Evolutionary conservation across 2,329 filamentous ascomycete genomes (phyloP), one percentile per base, ranked within the genome.

Genomic region (Grosmannia huntii): DNA sequence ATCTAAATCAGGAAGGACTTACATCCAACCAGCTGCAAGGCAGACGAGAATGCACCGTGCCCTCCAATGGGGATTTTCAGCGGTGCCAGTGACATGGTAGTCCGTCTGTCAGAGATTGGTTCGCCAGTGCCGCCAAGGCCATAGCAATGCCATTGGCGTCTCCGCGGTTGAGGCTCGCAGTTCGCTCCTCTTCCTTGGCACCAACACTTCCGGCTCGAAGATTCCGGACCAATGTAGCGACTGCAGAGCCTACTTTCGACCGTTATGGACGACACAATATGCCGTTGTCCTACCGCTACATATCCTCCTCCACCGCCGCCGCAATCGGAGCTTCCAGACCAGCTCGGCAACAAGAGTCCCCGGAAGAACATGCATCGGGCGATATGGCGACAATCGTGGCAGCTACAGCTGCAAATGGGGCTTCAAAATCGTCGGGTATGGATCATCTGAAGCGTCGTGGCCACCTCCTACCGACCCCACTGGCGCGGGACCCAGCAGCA

Each of bases 131-230:
- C 36, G 56, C 58, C 53, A 33, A 44, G 59, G 52, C 56, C 57
- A 55, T 60, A 62, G 60, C 59, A 52, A 64, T 64, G 63, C 62
- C 59, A 59, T 52, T 58, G 60, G 63, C 57, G 25, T 57, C 53
- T 14, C 51, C 44, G 48, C 57, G 54, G 53, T 38, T 56, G 59
- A 60, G 57, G 59, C 55, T 55, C 54, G 52, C 53, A 28, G 46
- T 41, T 25, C 49, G 51, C 31, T 53, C 58, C 44, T 58, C 48
- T 51, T 51, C n/a, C 46, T 25, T 36, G n/a, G 48, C 48, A 27
- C 31, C 48, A 14, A 50, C 48, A 28, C 28, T 28, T 50, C 19
- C 55, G 16, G n/a, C 25, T 44, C 55, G n/a, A 36, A 33, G 14
- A 54, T 41, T 21, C 21, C 28, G 19, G n/a, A 36, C 12, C 7